phyloP scores from a whole-genome alignment of 2,329 filamentous ascomycete species.

The Ophiostoma tasmaniense region DNA sequence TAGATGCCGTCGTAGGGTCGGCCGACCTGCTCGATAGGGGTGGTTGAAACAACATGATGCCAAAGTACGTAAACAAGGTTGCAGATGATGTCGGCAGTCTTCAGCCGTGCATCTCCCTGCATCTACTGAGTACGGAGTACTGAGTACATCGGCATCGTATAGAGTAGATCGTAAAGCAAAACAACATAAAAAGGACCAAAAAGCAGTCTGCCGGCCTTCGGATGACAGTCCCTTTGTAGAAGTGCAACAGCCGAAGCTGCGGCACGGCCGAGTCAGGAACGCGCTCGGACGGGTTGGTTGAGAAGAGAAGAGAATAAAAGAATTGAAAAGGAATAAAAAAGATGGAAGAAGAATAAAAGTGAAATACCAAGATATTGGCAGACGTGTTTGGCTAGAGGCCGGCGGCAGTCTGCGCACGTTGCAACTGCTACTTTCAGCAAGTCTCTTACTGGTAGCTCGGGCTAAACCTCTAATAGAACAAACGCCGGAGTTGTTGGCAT shows the following conservation, averaged over 20 bases:
- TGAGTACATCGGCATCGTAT: too few species aligned
- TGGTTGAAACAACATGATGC: neutral
- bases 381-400: neutral
- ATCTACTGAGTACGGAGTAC: too few species aligned
- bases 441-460: too few species aligned
- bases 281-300: neutral
- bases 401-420: neutral
- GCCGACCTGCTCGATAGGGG: neutral
- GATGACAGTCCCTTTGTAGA: neutral
- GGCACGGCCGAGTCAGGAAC: neutral
- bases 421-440: neutral
- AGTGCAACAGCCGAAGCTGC: neutral
- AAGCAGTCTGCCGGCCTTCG: neutral
- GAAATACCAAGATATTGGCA: neutral
- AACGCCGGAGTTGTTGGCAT: neutral
- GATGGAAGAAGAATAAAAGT: neutral
- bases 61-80: neutral
- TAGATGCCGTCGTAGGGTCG: too few species aligned
- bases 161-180: too few species aligned
- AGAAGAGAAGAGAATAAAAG: neutral
- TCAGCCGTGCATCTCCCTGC: neutral
- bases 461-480: neutral
- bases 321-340: too few species aligned
- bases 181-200: too few species aligned
- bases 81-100: neutral